These are phyloP conservation scores for Stagonosporopsis vannaccii DNA, from an alignment of 2,329 filamentous ascomycete species.

Conservation along the genomic window DNA sequence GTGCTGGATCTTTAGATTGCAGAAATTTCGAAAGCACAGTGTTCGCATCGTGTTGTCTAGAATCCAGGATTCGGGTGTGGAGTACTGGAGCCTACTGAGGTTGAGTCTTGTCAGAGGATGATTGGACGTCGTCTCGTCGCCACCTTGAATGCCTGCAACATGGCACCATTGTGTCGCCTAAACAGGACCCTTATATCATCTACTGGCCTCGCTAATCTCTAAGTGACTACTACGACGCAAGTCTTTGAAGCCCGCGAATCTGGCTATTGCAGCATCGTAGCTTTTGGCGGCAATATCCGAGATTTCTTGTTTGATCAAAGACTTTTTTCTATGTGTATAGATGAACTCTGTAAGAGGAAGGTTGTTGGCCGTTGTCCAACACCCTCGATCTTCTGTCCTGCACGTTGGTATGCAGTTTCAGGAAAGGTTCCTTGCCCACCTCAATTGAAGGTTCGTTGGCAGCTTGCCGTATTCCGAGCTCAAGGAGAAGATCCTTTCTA, in stretches of 20 bases:
- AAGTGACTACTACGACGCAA: not conserved
- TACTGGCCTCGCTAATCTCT: no score
- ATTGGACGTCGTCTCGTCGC: no score
- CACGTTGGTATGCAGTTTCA: not conserved
- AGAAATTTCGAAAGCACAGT: no score
- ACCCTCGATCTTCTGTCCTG: not conserved
- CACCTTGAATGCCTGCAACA: no score
- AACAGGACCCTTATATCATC: no score
- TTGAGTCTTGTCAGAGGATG: no score
- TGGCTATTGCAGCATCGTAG: not conserved
- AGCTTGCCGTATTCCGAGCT: not conserved
- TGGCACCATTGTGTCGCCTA: no score
- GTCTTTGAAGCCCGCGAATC: not conserved
- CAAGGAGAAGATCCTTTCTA: not conserved
- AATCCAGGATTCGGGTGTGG: no score
- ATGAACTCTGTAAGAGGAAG: not conserved
- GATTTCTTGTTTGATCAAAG: not conserved
- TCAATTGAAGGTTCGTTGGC: not conserved
- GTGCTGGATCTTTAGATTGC: conserved; percentile 31
- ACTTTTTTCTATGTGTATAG: not conserved
- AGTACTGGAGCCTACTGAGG: no score
- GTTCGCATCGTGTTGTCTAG: not conserved
- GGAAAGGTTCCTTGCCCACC: not conserved
- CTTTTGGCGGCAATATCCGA: not conserved
- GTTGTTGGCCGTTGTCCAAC: not conserved